These are phyloP conservation scores for Thymus quinquecostatus DNA, from an alignment of 257 asterid species.

Conservation along the genomic window DNA sequence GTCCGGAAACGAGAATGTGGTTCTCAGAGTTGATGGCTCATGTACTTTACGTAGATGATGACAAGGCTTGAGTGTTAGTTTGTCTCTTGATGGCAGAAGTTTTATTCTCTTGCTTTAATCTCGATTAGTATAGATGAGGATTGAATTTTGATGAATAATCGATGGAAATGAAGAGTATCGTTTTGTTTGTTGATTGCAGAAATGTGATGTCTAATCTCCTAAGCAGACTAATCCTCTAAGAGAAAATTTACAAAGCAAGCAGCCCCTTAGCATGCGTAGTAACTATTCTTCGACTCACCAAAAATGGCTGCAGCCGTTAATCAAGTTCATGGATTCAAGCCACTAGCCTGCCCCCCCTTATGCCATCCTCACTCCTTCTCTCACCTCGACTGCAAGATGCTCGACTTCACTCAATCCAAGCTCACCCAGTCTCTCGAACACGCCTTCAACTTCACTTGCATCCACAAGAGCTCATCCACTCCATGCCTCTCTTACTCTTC, in stretches of 20 bases:
- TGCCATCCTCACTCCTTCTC: conserved; percentile 81
- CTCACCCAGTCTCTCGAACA: conserved; percentile 47
- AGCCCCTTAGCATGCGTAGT: conserved; percentile 66
- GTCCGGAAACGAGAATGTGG: background rate
- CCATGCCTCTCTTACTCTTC: conserved; percentile 79
- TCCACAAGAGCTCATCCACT: conserved; percentile 84
- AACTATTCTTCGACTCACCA: conserved; percentile 48
- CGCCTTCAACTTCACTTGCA: conserved; percentile 47
- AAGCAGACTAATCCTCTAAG: conserved; percentile 55
- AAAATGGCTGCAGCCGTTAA: conserved; percentile 87
- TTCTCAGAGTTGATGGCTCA: background rate
- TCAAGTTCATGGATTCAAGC: conserved; percentile 79
- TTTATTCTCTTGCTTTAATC: too few species aligned
- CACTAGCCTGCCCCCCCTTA: conserved; percentile 74
- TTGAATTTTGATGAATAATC: too few species aligned
- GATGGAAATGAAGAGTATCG: background rate
- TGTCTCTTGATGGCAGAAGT: too few species aligned
- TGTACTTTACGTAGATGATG: background rate
- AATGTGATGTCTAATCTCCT: conserved; percentile 85
- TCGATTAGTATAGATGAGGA: too few species aligned
- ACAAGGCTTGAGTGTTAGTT: too few species aligned
- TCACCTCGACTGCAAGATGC: conserved; percentile 70
- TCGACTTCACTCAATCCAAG: conserved; percentile 55
- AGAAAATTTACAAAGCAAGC: conserved; percentile 48
- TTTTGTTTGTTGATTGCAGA: conserved; percentile 42